phyloP scores from a whole-genome alignment of 2,329 filamentous ascomycete genomes.

The Daldinia eschscholtzii region DNA sequence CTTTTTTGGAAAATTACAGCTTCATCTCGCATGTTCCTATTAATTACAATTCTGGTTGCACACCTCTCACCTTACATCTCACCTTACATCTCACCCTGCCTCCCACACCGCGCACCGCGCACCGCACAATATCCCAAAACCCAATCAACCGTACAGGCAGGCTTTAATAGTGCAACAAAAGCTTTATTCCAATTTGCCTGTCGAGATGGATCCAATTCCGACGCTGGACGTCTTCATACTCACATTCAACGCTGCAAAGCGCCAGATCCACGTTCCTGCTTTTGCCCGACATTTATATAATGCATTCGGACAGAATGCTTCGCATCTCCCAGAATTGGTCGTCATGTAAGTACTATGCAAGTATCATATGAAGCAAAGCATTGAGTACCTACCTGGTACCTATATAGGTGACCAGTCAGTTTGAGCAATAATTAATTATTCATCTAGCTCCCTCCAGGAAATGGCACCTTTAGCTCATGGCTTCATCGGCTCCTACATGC shows the following conservation, averaged over 20 bases:
- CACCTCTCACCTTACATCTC: neutral
- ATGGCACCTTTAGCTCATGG: conserved; percentile 85
- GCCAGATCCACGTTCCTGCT: conserved; percentile 73
- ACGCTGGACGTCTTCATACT: conserved; percentile 80
- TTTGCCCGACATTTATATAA: conserved; percentile 79
- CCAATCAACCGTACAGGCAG: neutral
- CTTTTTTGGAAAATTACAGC: neutral
- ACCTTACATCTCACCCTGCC: no score
- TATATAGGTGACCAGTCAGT: no score
- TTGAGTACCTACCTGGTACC: neutral
- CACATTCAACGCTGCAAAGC: conserved; percentile 90
- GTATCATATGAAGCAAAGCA: conserved; percentile 1
- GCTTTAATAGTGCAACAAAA: neutral
- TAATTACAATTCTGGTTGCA: neutral
- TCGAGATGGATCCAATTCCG: conserved; percentile 58
- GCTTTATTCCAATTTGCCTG: conserved; percentile 37
- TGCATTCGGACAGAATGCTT: conserved; percentile 64
- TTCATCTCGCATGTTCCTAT: neutral
- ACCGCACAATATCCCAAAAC: neutral
- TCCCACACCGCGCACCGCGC: no score
- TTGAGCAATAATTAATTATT: neutral
- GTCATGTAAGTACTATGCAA: conserved; percentile 64
- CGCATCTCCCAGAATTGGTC: conserved; percentile 65
- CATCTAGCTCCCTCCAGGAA: conserved; percentile 82
- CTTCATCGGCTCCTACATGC: conserved; percentile 85